Evolutionary conservation across 176 grass and related monocot species (phyloP).

Genomic region (Dendrocalamus sinicus): DNA sequence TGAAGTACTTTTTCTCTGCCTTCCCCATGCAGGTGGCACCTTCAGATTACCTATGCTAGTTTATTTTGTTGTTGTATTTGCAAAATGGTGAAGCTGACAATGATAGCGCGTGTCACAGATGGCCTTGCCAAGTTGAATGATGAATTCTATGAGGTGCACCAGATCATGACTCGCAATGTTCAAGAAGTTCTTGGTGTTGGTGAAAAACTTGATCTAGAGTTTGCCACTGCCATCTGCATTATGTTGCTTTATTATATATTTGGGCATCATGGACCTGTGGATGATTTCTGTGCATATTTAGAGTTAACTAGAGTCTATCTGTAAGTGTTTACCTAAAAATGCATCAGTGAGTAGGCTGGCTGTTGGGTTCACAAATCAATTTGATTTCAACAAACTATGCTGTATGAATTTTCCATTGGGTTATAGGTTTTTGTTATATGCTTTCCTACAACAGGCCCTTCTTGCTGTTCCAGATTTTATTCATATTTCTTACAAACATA

Average conservation of each 20-base stretch:
- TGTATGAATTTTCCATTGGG: not conserved
- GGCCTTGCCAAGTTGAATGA: too few relatives aligned
- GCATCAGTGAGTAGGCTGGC: not conserved
- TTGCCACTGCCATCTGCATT: slow-evolving; percentile 12
- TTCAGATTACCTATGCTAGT: too few relatives aligned
- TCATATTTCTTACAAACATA: not conserved
- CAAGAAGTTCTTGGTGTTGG: slow-evolving; percentile 98
- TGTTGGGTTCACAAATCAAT: not conserved
- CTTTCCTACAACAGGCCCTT: not conserved
- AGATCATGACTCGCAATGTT: slow-evolving; percentile 97
- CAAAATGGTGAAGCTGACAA: too few relatives aligned
- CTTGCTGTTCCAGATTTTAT: not conserved
- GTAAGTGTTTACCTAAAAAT: not conserved
- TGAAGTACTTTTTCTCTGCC: too few relatives aligned
- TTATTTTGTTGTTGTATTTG: too few relatives aligned
- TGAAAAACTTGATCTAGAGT: slow-evolving; percentile 92
- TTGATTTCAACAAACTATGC: slow-evolving; percentile 15
- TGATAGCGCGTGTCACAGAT: too few relatives aligned
- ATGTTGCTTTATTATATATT: slow-evolving; percentile 14
- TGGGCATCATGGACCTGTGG: too few relatives aligned
- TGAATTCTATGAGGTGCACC: too few relatives aligned
- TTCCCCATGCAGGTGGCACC: too few relatives aligned
- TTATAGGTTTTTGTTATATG: not conserved
- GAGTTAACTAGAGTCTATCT: not conserved
- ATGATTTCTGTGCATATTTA: too few relatives aligned